phyloP scores from a whole-genome alignment of 768 basidiomycete species.

The Ramaria sp. region DNA sequence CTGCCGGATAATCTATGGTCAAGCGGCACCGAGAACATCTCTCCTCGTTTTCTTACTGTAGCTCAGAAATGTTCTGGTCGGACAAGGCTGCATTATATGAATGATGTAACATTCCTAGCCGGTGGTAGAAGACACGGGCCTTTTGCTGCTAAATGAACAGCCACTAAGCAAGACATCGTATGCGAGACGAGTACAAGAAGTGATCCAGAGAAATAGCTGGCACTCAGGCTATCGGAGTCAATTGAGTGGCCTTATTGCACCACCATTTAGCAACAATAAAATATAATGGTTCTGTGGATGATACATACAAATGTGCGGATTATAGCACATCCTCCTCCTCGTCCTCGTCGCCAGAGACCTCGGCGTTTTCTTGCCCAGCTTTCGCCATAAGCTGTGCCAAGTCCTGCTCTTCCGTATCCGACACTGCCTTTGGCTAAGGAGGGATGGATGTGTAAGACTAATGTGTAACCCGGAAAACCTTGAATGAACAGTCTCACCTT shows the following conservation, averaged over 20 bases:
- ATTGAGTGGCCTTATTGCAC: neutral
- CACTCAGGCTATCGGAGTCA: neutral
- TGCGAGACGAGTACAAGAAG: too few relatives aligned
- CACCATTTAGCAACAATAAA: neutral
- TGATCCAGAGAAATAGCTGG: too few relatives aligned
- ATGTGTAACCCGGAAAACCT: neutral
- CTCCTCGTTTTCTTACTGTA: too few relatives aligned
- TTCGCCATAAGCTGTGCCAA: slow-evolving; percentile 95
- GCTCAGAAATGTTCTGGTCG: too few relatives aligned
- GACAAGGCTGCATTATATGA: too few relatives aligned
- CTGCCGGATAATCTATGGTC: too few relatives aligned
- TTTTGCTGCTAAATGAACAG: too few relatives aligned
- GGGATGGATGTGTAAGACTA: neutral
- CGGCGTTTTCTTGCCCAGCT: slow-evolving; percentile 87
- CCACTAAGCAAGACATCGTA: too few relatives aligned
- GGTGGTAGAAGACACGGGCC: too few relatives aligned
- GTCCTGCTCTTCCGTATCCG: slow-evolving; percentile 95
- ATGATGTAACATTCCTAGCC: too few relatives aligned
- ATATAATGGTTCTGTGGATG: neutral
- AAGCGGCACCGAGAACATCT: too few relatives aligned
- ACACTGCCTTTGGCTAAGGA: slow-evolving; percentile 87
- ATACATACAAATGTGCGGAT: neutral
- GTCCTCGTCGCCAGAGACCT: slow-evolving; percentile 91
- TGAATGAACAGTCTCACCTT: slow-evolving; percentile 40
- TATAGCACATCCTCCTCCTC: slow-evolving; percentile 44